Base-by-base conservation (phyloP, 164 flowering plant genomes). In the Stephania cephalantha region DNA sequence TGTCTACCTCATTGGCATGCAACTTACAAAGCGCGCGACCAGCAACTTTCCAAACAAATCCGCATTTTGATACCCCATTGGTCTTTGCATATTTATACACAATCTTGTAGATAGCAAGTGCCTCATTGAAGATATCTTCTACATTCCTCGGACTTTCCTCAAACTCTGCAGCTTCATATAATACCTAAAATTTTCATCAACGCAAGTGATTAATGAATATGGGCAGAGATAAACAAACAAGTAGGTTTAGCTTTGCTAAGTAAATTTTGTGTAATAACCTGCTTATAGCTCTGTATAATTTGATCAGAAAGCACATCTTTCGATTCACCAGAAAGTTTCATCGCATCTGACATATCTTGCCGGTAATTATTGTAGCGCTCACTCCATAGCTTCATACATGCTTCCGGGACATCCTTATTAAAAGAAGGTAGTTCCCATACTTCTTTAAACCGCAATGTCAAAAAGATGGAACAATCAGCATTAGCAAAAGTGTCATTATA, bases 31-130 rank as follows among this genome's bases (percentile, higher is more conserved):
- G 92, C 1, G 91, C 93, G 74, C 81, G 52, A 25, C 96, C 97
- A 6, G 97, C 98, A 68, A 94, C 90, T 67, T 71, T 90, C 94
- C 98, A 91, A 7, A 89, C 88, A 79, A 93, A 93, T 12, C 80
- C 7, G 70, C 94, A 90, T 45, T 66, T 70, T 1, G 74, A 13
- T 2, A 75, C 83, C 0, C 71, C 73, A 2, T 10, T 9, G 1
- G 2, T 30, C 46, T 17, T 81, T 0, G 94, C 97, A 78, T 80
- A 71, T 20, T 86, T 84, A 63, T 94, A 92, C 15, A 74, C 55
- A 0, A 86, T 71, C 25, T 84, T 78, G 70, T 92, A 95, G 11
- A 95, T 86, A 0, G 93, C 97, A 22, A 86, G 75, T 9, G 97
- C 94, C 25, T 91, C 97, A 1, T 83, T 13, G 46, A 80, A 82